Evolutionary conservation across 208 protist genomes (phyloP).

Genomic region (Polymyxa betae): DNA sequence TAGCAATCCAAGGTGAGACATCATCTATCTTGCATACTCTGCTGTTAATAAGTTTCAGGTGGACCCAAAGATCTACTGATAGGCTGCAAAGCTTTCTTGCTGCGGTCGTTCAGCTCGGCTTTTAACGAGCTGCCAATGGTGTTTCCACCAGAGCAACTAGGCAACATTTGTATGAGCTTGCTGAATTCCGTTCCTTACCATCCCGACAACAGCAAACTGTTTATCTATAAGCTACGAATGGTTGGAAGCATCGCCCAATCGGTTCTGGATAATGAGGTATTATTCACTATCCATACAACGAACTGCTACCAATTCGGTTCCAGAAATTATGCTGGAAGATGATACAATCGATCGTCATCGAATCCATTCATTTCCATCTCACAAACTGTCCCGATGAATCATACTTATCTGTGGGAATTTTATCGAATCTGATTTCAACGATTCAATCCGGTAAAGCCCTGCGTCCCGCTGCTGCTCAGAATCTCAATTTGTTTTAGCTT

Average conservation of each 20-base stretch:
- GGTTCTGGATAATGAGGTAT: not conserved
- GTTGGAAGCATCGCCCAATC: slow-evolving; percentile 29
- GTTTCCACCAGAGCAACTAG: not conserved
- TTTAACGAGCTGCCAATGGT: not conserved
- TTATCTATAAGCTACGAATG: slow-evolving; percentile 45
- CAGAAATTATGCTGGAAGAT: not conserved
- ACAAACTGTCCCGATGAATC: not conserved
- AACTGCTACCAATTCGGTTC: not conserved
- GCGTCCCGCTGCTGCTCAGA: not conserved
- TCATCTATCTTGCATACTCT: not conserved
- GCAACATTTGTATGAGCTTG: not conserved
- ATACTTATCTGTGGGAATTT: slow-evolving; percentile 17
- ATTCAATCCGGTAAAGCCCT: not conserved
- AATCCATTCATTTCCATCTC: not conserved
- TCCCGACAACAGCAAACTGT: not conserved
- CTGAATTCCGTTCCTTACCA: slow-evolving; percentile 25
- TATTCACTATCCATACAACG: not conserved
- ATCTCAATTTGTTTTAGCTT: not conserved
- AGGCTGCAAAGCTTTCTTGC: slow-evolving; percentile 39
- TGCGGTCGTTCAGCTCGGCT: slow-evolving; percentile 19
- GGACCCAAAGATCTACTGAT: slow-evolving; percentile 38
- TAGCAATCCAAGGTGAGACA: not conserved
- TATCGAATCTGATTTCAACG: not conserved
- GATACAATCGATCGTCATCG: slow-evolving; percentile 7
- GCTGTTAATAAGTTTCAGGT: not conserved